phyloP scores from a whole-genome alignment of 306 rosid genomes.

The Lupinus albus region DNA sequence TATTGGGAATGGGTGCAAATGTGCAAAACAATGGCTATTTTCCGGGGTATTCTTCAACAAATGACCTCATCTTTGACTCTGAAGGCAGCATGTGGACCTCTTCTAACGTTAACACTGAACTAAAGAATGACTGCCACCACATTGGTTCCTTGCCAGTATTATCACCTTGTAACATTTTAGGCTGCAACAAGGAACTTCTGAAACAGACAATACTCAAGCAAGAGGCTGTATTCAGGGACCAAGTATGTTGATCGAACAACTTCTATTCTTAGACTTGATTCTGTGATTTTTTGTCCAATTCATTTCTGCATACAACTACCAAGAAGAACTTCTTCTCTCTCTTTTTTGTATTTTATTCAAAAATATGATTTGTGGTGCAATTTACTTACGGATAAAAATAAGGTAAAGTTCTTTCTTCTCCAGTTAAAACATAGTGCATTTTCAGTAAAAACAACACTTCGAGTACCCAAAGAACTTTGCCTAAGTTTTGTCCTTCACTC shows the following conservation, averaged over 20 bases:
- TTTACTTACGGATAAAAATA: neutral
- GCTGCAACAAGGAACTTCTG: slow-evolving; percentile 52
- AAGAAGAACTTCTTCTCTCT: neutral
- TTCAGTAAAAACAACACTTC: neutral
- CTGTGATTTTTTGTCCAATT: slow-evolving; percentile 7
- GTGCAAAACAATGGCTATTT: slow-evolving; percentile 47
- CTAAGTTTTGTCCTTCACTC: neutral
- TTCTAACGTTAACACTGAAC: slow-evolving; percentile 37
- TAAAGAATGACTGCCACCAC: slow-evolving; percentile 26
- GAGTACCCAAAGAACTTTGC: too few relatives aligned
- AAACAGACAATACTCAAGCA: slow-evolving; percentile 71
- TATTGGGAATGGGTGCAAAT: slow-evolving; percentile 53
- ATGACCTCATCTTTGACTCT: slow-evolving; percentile 43
- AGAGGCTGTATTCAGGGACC: slow-evolving; percentile 65
- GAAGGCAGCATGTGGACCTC: slow-evolving; percentile 53
- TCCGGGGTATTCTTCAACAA: slow-evolving; percentile 39
- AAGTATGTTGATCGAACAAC: slow-evolving; percentile 51
- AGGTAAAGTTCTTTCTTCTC: neutral
- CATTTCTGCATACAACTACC: slow-evolving; percentile 19
- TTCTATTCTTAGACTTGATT: slow-evolving; percentile 2
- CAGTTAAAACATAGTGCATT: neutral
- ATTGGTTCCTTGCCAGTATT: slow-evolving; percentile 39
- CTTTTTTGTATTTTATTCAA: slow-evolving; percentile 8
- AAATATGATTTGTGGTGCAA: neutral
- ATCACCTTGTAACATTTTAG: slow-evolving; percentile 40